A percentile compares a stretch with the other conserved stretches of the same genome.
These are phyloP conservation scores for Chlorella variabilis DNA, from an alignment of 163 green algal genomes.

Conservation along the genomic window DNA sequence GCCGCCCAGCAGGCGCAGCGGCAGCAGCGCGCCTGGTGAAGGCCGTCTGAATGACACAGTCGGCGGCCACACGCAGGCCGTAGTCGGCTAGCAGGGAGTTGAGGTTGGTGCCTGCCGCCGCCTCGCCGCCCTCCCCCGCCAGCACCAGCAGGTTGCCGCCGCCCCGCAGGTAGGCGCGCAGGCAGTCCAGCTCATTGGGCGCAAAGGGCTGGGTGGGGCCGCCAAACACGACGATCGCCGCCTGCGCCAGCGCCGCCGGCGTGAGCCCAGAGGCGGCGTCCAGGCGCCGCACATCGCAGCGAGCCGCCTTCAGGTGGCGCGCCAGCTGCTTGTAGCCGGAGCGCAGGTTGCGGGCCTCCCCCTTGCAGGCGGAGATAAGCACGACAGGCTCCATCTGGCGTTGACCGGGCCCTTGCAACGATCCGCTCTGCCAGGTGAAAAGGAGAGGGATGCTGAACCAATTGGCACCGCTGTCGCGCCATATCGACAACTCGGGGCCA, in stretches of 20 bases:
- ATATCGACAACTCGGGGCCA: too few relatives aligned
- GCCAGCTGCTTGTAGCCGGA: conserved; percentile 27
- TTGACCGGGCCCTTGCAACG: too few relatives aligned
- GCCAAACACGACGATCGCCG: conserved; percentile 76
- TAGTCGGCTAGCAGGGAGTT: conserved; percentile 86
- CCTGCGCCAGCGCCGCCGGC: conserved; percentile 56
- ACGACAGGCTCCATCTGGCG: conserved; percentile 14
- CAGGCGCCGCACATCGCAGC: conserved; percentile 31
- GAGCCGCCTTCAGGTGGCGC: conserved; percentile 19
- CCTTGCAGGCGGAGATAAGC: conserved; percentile 19
- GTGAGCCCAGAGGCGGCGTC: conserved; percentile 38
- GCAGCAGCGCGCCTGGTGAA: conserved; percentile 14
- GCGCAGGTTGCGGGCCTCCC: conserved; percentile 17
- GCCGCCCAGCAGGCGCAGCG: background rate
- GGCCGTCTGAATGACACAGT: conserved; percentile 61
- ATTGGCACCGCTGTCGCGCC: too few relatives aligned
- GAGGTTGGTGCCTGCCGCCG: conserved; percentile 74
- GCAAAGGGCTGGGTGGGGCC: conserved; percentile 76
- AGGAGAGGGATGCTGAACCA: too few relatives aligned
- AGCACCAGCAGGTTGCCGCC: conserved; percentile 63
- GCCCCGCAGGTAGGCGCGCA: conserved; percentile 50
- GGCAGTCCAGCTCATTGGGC: conserved; percentile 61
- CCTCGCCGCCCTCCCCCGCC: conserved; percentile 71
- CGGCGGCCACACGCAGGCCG: conserved; percentile 76
- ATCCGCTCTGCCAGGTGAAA: too few relatives aligned